These are phyloP conservation scores for Wickerhamiella lipophila DNA, from an alignment of 805 yeast genomes.

Conservation along the genomic window DNA sequence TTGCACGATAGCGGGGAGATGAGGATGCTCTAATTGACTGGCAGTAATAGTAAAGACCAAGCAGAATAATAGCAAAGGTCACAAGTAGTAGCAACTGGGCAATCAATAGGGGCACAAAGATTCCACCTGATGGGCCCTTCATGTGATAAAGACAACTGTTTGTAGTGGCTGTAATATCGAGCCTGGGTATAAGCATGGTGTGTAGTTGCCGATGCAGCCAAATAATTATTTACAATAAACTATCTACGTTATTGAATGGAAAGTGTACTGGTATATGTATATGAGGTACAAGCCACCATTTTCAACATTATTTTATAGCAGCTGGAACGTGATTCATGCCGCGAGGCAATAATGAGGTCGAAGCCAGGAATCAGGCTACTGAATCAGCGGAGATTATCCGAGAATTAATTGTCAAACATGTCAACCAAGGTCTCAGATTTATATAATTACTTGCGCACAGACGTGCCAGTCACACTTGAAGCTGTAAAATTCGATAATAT, in stretches of 20 bases:
- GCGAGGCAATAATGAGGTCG: neutral
- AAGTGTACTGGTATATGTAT: too few relatives aligned
- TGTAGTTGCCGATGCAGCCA: neutral
- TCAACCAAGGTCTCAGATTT: neutral
- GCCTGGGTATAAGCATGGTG: neutral
- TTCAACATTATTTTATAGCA: neutral
- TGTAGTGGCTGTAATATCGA: neutral
- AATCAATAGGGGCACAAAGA: neutral
- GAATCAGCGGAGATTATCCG: too few relatives aligned
- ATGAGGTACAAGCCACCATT: neutral
- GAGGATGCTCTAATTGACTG: neutral
- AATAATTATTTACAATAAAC: too few relatives aligned
- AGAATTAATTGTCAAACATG: neutral
- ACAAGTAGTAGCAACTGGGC: slow-evolving; percentile 1
- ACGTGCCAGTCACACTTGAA: too few relatives aligned
- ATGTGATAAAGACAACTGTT: neutral
- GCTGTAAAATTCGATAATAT: too few relatives aligned
- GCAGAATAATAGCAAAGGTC: neutral
- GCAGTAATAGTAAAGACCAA: neutral
- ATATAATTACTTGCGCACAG: neutral
- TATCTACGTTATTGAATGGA: too few relatives aligned
- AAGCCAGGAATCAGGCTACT: too few relatives aligned
- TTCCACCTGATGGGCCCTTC: neutral
- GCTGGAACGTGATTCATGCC: neutral
- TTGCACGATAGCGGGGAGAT: neutral